These are phyloP conservation scores for Brassica juncea DNA, from an alignment of 345 rosid species.

Conservation along the genomic window DNA sequence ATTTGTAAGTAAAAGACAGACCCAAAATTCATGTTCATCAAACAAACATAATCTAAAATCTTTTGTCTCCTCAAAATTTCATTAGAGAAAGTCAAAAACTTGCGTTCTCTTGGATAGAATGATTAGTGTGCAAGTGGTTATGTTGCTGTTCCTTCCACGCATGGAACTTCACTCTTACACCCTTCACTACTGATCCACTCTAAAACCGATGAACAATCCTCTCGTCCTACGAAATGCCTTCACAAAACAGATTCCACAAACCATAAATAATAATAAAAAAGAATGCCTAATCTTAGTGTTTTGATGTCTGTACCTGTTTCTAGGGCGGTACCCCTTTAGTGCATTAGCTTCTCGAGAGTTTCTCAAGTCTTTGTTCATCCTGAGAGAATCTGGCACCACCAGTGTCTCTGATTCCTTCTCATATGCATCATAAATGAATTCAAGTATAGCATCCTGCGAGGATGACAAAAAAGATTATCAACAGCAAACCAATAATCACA, in stretches of 20 bases:
- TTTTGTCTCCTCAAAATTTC: neutral
- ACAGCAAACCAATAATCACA: constrained; percentile 9
- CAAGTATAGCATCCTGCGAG: constrained; percentile 67
- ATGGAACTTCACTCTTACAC: constrained; percentile 29
- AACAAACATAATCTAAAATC: neutral
- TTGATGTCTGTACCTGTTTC: constrained; percentile 56
- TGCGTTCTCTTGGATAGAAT: neutral
- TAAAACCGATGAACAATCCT: constrained; percentile 65
- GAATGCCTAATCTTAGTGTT: neutral
- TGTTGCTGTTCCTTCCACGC: constrained; percentile 15
- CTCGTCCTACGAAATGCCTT: constrained; percentile 66
- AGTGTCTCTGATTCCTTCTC: constrained; percentile 49
- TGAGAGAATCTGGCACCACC: constrained; percentile 58
- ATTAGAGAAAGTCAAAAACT: neutral
- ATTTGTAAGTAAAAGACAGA: neutral
- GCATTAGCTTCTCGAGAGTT: constrained; percentile 52
- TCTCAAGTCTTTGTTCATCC: constrained; percentile 57
- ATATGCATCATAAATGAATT: constrained; percentile 64
- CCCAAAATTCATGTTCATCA: neutral
- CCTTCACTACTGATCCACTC: constrained; percentile 60
- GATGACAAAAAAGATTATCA: neutral
- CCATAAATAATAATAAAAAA: neutral
- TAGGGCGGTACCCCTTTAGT: constrained; percentile 66
- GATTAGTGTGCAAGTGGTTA: constrained; percentile 4
- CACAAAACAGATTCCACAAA: constrained; percentile 26